Conservation (phyloP, 768 basidiomycete genomes). For the Termitomyces sp. region DNA sequence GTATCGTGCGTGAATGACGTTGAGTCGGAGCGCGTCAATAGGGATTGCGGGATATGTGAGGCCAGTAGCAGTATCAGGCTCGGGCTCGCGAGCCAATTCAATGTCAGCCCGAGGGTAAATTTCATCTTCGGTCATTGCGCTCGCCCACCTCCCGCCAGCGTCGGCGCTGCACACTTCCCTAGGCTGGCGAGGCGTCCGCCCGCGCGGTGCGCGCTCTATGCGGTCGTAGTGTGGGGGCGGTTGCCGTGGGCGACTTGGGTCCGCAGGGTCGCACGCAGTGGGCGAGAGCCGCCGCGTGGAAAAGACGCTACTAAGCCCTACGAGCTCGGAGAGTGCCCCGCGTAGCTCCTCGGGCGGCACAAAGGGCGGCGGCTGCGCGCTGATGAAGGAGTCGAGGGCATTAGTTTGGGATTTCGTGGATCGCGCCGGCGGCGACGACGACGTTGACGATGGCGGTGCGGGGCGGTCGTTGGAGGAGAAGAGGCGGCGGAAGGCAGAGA, state of each 20-base stretch:
- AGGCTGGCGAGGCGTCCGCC: too few relatives aligned
- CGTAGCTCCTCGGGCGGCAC: neutral
- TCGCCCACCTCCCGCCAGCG: too few relatives aligned
- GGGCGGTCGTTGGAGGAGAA: neutral
- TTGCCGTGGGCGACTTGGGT: neutral
- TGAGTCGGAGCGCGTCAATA: too few relatives aligned
- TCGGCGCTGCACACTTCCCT: too few relatives aligned
- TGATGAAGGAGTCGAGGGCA: neutral
- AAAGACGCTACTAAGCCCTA: neutral
- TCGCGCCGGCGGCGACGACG: too few relatives aligned
- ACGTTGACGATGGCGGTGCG: too few relatives aligned
- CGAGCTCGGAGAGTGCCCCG: neutral
- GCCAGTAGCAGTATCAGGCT: too few relatives aligned
- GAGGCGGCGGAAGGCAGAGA: neutral
- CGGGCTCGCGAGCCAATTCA: too few relatives aligned
- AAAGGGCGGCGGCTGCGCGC: rapidly evolving
- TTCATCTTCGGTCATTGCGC: too few relatives aligned
- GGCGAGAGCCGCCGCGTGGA: neutral
- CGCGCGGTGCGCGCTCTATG: neutral
- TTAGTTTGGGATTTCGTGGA: too few relatives aligned
- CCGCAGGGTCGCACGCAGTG: neutral
- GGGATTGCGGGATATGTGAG: too few relatives aligned
- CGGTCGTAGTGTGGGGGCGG: neutral
- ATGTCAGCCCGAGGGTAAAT: too few relatives aligned
- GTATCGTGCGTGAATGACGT: neutral